Conservation (phyloP, 495 filamentous ascomycete species). For the Hypoxylon intermedium region DNA sequence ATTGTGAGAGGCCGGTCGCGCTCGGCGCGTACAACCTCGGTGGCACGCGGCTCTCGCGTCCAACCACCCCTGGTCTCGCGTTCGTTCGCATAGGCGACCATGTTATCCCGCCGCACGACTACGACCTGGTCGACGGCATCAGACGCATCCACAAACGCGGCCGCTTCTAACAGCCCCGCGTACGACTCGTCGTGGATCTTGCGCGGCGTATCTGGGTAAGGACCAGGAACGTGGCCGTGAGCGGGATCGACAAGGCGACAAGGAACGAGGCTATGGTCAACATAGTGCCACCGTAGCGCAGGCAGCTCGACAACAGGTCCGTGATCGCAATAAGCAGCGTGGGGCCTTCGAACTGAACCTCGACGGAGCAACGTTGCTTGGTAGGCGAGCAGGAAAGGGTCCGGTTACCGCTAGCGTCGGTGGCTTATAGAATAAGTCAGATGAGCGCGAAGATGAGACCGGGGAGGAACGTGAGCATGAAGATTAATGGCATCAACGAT, state of each 20-base stretch:
- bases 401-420: constrained; percentile 47
- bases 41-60: constrained; percentile 7
- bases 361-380: constrained; percentile 86
- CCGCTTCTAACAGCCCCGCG: constrained; percentile 37
- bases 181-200: constrained; percentile 50
- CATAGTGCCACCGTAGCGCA: constrained; percentile 78
- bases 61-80: constrained; percentile 8
- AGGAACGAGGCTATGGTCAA: no score
- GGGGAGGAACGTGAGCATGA: constrained; percentile 5
- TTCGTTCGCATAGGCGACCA: constrained; percentile 37
- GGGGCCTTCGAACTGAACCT: constrained; percentile 89
- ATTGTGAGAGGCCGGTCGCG: constrained; percentile 34
- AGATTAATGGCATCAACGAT: constrained; percentile 21
- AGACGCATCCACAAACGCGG: constrained; percentile 41
- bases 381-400: constrained; percentile 69
- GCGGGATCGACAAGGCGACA: no score
- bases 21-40: constrained; percentile 35
- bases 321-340: constrained; percentile 62
- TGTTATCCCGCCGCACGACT: constrained; percentile 37
- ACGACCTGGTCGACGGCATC: constrained; percentile 32
- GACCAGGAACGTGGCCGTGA: no score
- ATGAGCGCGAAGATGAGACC: constrained; percentile 46
- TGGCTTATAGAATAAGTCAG: constrained; percentile 42
- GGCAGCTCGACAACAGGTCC: constrained; percentile 78
- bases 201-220: no score